Percentiles rank a stretch among this genome's conserved stretches.
These are phyloP conservation scores for Zymoseptoria tritici DNA, from an alignment of 2,329 filamentous ascomycete species.

Conservation along the genomic window DNA sequence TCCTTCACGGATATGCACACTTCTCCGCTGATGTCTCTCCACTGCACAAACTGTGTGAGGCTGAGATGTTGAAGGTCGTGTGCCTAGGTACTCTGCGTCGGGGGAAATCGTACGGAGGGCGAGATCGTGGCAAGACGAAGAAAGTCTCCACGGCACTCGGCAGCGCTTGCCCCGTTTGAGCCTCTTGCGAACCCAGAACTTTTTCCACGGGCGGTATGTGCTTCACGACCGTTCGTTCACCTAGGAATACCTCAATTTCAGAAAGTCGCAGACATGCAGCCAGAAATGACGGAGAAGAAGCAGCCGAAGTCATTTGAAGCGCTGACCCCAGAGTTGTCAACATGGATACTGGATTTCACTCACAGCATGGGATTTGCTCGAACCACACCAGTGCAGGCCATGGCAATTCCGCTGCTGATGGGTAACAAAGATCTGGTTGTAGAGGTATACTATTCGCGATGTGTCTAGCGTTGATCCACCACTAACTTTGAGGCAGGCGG, in stretches of 20 bases:
- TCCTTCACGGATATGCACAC: neutral
- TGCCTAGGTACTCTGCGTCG: neutral
- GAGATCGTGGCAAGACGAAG: neutral
- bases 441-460: conserved; percentile 45
- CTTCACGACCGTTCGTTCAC: neutral
- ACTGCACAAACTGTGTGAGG: neutral
- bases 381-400: conserved; percentile 93
- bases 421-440: conserved; percentile 89
- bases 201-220: neutral
- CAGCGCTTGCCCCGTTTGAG: neutral
- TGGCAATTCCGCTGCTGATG: conserved; percentile 80
- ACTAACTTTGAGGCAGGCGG: conserved; percentile 47
- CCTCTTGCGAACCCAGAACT: neutral
- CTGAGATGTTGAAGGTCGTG: neutral
- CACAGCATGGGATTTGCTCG: conserved; percentile 75
- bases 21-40: neutral
- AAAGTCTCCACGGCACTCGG: neutral
- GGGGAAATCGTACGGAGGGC: neutral
- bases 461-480: neutral
- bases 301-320: conserved; percentile 57
- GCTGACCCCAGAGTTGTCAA: conserved; percentile 61
- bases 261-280: neutral
- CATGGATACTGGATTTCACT: conserved; percentile 83
- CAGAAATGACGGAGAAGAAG: conserved; percentile 16
- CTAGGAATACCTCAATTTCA: conserved; percentile 16